Evolutionary conservation across 2,329 filamentous ascomycete species (phyloP), one percentile per base, ranked within the genome.

Genomic region (Talaromyces marneffei): DNA sequence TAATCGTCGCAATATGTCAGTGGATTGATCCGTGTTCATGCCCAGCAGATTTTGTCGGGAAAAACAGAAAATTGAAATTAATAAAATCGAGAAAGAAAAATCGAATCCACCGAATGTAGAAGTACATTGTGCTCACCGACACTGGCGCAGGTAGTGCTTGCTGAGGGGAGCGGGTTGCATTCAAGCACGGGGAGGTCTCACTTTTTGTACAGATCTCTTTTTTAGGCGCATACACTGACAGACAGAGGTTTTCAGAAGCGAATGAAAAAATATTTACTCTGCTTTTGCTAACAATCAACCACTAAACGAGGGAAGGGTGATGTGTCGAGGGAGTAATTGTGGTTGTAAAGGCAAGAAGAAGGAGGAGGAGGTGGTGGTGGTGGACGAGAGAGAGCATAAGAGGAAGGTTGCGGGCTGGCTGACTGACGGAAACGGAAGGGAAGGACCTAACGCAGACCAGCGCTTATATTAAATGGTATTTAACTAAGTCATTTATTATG

Each of bases 361-460:
- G 1, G 25, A 29, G 55, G n/a, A 18, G 20, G 55, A 31, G 18
- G 39, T n/a, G n/a, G n/a, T n/a, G n/a, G n/a, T n/a, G n/a, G n/a
- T 27, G 48, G 25, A 18, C 18, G 48, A 23, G 27, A 46, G 20
- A 39, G 55, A 14, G 27, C 35, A 57, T 40, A 44, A 44, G 35
- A 44, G 37, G 55, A 25, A 31, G 35, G 35, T 33, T 16, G 48
- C 48, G 48, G 48, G 48, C 29, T 33, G 29, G 52, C 52, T 55
- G 48, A 53, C 29, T 53, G 52, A 55, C 52, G 52, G 35, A 55
- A 40, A 35, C 52, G 52, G 52, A 55, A 55, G 33, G 52, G 52
- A 55, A 55, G 33, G 33, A 37, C 52, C 23, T 29, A 25, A 39
- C n/a, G 10, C 20, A 3, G 18, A 12, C 40, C 8, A 48, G 25